These are phyloP conservation scores for Triticum monococcum DNA, from an alignment of 176 grass and related monocot species.

Conservation along the genomic window DNA sequence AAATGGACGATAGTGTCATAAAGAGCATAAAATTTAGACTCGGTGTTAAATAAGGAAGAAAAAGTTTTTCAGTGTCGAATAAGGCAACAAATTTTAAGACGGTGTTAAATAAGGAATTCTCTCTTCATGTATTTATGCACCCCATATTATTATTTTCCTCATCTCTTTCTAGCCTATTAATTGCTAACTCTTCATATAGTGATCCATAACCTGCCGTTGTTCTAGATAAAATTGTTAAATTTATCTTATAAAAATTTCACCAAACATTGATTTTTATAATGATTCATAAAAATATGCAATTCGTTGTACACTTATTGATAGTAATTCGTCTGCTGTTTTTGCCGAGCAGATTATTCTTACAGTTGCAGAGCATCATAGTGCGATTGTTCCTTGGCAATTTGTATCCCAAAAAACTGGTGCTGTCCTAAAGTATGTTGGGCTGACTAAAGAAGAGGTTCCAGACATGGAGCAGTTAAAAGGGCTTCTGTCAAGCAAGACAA, in stretches of 20 bases:
- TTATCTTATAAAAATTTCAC: not conserved
- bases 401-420: conserved; percentile 77
- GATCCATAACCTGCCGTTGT: not conserved
- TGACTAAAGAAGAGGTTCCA: conserved; percentile 84
- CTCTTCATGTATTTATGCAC: not conserved
- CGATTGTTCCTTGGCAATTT: conserved; percentile 93
- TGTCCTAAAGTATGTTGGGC: conserved; percentile 78
- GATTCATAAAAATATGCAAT: not conserved
- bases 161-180: conserved; percentile 2
- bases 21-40: too few relatives aligned
- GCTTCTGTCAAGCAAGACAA: conserved; percentile 79
- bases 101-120: too few relatives aligned
- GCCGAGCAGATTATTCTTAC: conserved; percentile 69
- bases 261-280: not conserved
- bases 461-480: conserved; percentile 83
- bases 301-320: conserved; percentile 6
- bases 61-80: too few relatives aligned
- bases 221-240: conserved; percentile 4
- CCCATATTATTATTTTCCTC: not conserved
- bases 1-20: too few relatives aligned
- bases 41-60: too few relatives aligned
- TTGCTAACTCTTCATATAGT: conserved; percentile 15
- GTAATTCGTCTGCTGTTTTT: conserved; percentile 15
- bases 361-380: conserved; percentile 86
- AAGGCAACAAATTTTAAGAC: too few relatives aligned